These are phyloP conservation scores for Ceratocystis ficicola DNA, from an alignment of 2,329 filamentous ascomycete genomes.

Conservation along the genomic window DNA sequence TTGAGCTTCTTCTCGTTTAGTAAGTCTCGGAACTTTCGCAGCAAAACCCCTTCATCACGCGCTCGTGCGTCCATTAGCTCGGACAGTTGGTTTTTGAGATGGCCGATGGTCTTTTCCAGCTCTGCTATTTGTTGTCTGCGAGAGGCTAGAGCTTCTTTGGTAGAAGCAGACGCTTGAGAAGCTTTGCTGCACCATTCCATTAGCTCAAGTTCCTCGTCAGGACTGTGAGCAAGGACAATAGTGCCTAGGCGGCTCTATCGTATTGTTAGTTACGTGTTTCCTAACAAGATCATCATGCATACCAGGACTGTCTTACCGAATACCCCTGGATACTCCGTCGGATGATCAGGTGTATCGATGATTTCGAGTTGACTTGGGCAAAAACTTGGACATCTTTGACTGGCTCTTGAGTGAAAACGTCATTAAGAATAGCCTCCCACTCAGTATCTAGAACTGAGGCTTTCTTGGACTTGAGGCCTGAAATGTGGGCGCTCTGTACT, in stretches of 20 bases:
- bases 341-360: constrained; percentile 47
- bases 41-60: constrained; percentile 51
- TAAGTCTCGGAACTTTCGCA: constrained; percentile 57
- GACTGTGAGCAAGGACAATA: constrained; percentile 44
- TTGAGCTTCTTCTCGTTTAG: constrained; percentile 72
- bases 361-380: constrained; percentile 44
- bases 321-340: constrained; percentile 56
- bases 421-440: constrained; percentile 51
- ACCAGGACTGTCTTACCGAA: constrained; percentile 39
- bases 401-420: constrained; percentile 42
- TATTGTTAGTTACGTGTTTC: constrained; percentile 6
- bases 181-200: constrained; percentile 59
- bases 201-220: constrained; percentile 48
- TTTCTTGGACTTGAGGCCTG: constrained; percentile 41
- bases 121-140: constrained; percentile 33
- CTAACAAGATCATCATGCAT: neutral
- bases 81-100: constrained; percentile 51
- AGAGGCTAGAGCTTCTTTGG: constrained; percentile 34
- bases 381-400: constrained; percentile 46
- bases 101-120: constrained; percentile 44
- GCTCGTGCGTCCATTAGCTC: constrained; percentile 55
- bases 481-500: constrained; percentile 37
- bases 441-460: constrained; percentile 48
- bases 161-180: constrained; percentile 37
- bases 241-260: constrained; percentile 55